Percentiles rank a stretch among this genome's conserved stretches.
Evolutionary conservation across 2,329 filamentous ascomycete species (phyloP).

Genomic region (Teratosphaeria gauchensis): DNA sequence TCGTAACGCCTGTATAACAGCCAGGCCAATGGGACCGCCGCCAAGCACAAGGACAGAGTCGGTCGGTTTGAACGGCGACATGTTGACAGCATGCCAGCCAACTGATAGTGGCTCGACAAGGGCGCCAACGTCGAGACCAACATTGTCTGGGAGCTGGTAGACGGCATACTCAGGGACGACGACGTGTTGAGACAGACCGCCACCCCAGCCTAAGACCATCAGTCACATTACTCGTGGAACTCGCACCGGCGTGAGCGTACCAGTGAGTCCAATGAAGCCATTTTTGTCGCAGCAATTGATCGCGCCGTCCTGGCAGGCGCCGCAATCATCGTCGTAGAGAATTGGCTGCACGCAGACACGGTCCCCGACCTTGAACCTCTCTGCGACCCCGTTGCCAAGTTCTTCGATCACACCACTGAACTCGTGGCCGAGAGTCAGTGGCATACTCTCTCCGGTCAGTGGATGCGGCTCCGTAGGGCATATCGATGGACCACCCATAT

Average conservation of each 20-base stretch:
- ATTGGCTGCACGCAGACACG: constrained; percentile 39
- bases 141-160: constrained; percentile 41
- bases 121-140: constrained; percentile 43
- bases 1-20: constrained; percentile 38
- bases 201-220: constrained; percentile 34
- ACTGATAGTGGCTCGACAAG: constrained; percentile 47
- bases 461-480: constrained; percentile 44
- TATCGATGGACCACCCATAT: constrained; percentile 25
- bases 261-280: constrained; percentile 44
- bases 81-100: constrained; percentile 46
- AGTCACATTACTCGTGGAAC: neutral
- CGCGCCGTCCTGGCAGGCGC: constrained; percentile 41
- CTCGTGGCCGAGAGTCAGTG: constrained; percentile 46
- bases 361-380: constrained; percentile 38
- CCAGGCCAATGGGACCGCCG: constrained; percentile 45
- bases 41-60: constrained; percentile 42
- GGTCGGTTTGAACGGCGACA: constrained; percentile 39
- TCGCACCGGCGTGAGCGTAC: constrained; percentile 13
- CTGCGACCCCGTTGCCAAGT: constrained; percentile 39
- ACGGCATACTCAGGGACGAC: constrained; percentile 40
- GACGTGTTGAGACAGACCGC: constrained; percentile 43
- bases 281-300: constrained; percentile 47
- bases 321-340: constrained; percentile 45
- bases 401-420: constrained; percentile 45
- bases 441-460: constrained; percentile 42